Base-by-base conservation (phyloP, 495 filamentous ascomycete genomes). In the Aspergillus haitiensis region DNA sequence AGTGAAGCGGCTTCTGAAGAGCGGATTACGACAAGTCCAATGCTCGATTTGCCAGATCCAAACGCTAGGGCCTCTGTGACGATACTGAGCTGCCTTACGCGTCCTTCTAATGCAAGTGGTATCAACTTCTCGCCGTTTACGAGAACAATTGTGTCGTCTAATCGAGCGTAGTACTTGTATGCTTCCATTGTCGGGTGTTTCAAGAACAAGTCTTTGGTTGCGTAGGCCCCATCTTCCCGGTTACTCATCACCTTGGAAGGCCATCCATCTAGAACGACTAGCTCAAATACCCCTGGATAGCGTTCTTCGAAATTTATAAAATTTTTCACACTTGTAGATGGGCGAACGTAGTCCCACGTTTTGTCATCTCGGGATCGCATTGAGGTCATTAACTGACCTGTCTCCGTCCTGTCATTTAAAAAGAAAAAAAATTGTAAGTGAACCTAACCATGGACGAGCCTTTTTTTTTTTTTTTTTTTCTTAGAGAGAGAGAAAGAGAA, bases 101-200 rank as follows among this genome's bases (percentile, higher is more conserved):
- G 67, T 15, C 75, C 79, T 73, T 90, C 86, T 13, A 89, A 66
- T 1, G 82, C 82, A 16, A 83, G 78, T 6, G 86, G 86, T 59
- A 86, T 85, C 35, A 88, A 87, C 56, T 90, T 89, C 70, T 88
- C 86, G 0, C 86, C 86, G 12, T 86, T 90, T 13, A 83, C 71
- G 5, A 90, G 72, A 0, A 81, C 84, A 42, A 88, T 74, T 31
- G 85, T 82, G 18, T 84, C 79, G 56, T 88, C 86, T 1, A 82
- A 74, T 44, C 86, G 74, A 27, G 77, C 80, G 52, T 84, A 77
- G 64, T 88, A 88, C 56, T 77, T 78, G 75, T 84, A 89, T 11
- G 81, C 81, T 50, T 81, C 74, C 37, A 66, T 61, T 11, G 81
- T 82, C 0, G 67, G 67, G 65, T 86, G 87, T 53, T 72, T 74